Conservation (phyloP, 371 early-diverging fungal species). For the Phascolomyces articulosus region DNA sequence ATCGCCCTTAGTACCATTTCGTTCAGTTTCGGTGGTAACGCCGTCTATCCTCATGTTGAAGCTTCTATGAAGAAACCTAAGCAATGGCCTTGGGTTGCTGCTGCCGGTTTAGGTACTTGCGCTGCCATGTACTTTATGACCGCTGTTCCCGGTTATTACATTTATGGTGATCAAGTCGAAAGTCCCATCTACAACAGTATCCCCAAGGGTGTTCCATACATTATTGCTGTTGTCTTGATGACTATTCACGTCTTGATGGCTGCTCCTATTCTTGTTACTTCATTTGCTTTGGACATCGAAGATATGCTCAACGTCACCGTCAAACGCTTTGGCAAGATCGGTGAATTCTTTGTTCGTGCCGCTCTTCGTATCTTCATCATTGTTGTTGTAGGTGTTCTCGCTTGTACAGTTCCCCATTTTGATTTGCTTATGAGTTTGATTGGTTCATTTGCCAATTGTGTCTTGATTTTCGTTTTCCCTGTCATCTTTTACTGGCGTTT, state of each 20-base stretch:
- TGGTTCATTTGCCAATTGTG: constrained; percentile 79
- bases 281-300: constrained; percentile 78
- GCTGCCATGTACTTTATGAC: constrained; percentile 77
- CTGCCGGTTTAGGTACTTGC: constrained; percentile 70
- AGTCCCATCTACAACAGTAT: constrained; percentile 80
- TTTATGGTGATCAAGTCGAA: constrained; percentile 71
- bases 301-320: constrained; percentile 60
- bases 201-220: constrained; percentile 64
- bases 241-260: constrained; percentile 85
- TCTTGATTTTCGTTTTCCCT: constrained; percentile 85
- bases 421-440: constrained; percentile 81
- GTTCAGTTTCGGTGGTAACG: constrained; percentile 83
- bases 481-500: constrained; percentile 79
- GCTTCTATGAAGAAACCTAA: constrained; percentile 80
- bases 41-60: constrained; percentile 86
- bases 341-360: constrained; percentile 62
- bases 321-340: constrained; percentile 47
- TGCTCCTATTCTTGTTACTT: constrained; percentile 80
- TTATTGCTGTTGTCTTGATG: constrained; percentile 73
- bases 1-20: constrained; percentile 68
- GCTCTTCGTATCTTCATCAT: constrained; percentile 53
- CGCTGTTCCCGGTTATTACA: constrained; percentile 79
- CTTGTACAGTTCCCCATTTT: constrained; percentile 78
- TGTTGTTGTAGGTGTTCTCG: constrained; percentile 54
- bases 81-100: constrained; percentile 73